Evolutionary conservation across 345 rosid genomes (phyloP).

Genomic region (Moricandia arvensis): DNA sequence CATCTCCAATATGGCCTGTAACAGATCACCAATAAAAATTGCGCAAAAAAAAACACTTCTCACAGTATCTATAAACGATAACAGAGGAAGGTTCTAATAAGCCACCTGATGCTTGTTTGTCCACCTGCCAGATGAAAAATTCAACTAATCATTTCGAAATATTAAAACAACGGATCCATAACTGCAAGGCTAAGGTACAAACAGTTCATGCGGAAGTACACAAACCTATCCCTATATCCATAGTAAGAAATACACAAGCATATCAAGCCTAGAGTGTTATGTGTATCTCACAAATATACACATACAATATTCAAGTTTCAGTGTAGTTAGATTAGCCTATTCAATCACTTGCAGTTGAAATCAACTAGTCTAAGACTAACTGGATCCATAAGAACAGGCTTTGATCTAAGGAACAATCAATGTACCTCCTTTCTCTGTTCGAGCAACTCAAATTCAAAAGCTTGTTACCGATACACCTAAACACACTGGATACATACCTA

Average conservation of each 20-base stretch:
- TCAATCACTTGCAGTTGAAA: background rate
- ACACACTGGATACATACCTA: constrained; percentile 43
- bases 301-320: background rate
- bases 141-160: background rate
- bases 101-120: constrained; percentile 64
- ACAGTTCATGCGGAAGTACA: background rate
- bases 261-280: background rate
- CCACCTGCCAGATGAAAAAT: constrained; percentile 47
- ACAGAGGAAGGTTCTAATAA: background rate
- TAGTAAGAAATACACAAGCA: background rate
- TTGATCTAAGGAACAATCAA: constrained; percentile 9
- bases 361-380: background rate
- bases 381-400: background rate
- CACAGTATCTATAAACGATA: background rate
- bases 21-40: background rate
- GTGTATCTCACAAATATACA: background rate
- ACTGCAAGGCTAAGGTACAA: background rate
- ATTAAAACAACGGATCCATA: background rate
- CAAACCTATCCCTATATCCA: background rate
- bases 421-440: background rate
- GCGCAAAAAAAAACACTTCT: background rate
- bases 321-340: background rate
- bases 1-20: constrained; percentile 74
- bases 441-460: background rate
- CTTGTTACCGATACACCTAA: background rate